Base-by-base conservation (phyloP, 169 alveolate species). In the Cystoisospora suis region DNA sequence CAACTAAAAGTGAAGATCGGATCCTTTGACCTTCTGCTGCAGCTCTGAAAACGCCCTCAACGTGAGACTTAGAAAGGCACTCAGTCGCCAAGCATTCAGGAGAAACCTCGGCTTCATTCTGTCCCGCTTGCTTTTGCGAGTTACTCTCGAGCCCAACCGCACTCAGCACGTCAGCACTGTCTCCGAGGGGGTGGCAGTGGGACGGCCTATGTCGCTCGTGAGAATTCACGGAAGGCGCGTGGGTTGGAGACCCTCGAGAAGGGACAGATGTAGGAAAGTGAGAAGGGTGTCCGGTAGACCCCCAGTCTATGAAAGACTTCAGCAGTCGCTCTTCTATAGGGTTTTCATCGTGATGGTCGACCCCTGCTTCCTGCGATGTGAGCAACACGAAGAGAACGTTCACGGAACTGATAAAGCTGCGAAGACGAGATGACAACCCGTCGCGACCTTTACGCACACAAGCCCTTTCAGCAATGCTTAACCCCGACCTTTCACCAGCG, bases 361-460 rank as follows among this genome's bases (percentile, higher is more conserved):
- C n/a, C 40, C 29, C 29, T 5, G 77, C 36, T 7, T 36, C n/a
- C n/a, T n/a, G n/a, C n/a, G n/a, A 65, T 32, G 77, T 65, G 77
- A 65, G 77, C 45, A 65, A 44, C n/a, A 65, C 77, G n/a, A 65
- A 65, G 77, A 65, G 77, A 65, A 65, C n/a, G n/a, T 65, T 65
- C 9, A n/a, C 40, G 42, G 34, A 65, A 3, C 77, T 36, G n/a
- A 65, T 44, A 27, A 65, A 65, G 42, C 77, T 36, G 45, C 77
- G 77, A 12, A 65, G 42, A 1, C 77, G 77, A 1, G 44, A n/a
- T 0, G 77, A 65, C 3, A 65, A n/a, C n/a, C n/a, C n/a, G n/a
- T n/a, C n/a, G n/a, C n/a, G n/a, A n/a, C n/a, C n/a, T n/a, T n/a
- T n/a, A n/a, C n/a, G n/a, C n/a, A n/a, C n/a, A n/a, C n/a, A n/a